Evolutionary conservation across 2,329 filamentous ascomycete genomes (phyloP).

Genomic region (Trichoderma sp.): DNA sequence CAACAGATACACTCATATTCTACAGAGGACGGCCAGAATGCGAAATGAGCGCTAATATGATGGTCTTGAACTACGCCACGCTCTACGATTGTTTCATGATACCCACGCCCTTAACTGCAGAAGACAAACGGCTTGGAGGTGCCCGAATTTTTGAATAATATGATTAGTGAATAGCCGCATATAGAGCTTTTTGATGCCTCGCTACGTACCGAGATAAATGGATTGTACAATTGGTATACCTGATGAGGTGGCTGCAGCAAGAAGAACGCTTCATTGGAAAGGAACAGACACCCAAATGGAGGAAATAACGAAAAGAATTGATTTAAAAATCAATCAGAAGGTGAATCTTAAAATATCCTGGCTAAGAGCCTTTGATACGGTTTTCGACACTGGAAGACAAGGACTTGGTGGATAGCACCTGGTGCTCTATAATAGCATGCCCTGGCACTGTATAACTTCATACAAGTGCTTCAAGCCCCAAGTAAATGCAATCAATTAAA

Average conservation of each 20-base stretch:
- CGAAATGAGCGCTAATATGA: background rate
- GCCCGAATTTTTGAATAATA: background rate
- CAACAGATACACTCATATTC: constrained; percentile 32
- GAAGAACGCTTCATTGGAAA: background rate
- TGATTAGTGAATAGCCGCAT: background rate
- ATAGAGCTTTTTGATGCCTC: background rate
- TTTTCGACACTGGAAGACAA: background rate
- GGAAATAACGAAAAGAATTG: background rate
- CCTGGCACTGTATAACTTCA: background rate
- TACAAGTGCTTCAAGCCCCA: background rate
- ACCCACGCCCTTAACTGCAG: background rate
- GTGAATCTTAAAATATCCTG: background rate
- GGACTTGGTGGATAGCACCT: background rate
- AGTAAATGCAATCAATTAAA: constrained; percentile 46
- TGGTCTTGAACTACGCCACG: background rate
- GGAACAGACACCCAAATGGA: background rate
- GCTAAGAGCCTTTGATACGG: background rate
- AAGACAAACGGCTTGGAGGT: background rate
- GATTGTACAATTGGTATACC: background rate
- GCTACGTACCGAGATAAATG: background rate
- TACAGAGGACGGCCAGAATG: background rate
- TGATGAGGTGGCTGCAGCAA: background rate
- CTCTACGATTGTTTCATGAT: constrained; percentile 7
- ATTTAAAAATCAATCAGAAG: background rate
- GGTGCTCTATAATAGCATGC: background rate